Conservation (phyloP, 2,329 filamentous ascomycete genomes). For the Monosporascus cannonballus region DNA sequence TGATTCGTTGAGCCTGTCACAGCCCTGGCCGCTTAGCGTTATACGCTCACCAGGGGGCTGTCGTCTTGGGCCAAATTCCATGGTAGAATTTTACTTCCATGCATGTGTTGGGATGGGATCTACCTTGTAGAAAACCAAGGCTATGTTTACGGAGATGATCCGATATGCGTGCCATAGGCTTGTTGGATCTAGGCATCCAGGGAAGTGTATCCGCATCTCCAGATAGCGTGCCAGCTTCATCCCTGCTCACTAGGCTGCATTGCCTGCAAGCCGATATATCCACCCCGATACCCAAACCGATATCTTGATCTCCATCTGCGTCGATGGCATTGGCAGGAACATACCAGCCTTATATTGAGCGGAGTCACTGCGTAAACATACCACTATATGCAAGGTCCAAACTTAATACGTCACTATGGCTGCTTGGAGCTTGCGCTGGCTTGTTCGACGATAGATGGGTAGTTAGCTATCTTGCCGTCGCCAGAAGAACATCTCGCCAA, state of each 20-base stretch:
- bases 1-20: neutral
- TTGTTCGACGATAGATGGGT: constrained; percentile 60
- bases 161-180: no score
- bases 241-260: no score
- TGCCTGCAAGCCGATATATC: no score
- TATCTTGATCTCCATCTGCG: no score
- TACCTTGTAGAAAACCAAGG: neutral
- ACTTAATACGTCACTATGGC: neutral
- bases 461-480: constrained; percentile 65
- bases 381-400: no score
- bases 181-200: no score
- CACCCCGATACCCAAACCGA: no score
- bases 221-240: no score
- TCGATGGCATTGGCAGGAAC: no score
- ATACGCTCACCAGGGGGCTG: neutral
- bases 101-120: neutral
- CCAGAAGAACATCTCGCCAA: constrained; percentile 81
- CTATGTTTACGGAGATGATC: neutral
- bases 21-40: neutral
- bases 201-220: no score
- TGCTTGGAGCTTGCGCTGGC: constrained; percentile 49
- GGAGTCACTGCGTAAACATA: no score
- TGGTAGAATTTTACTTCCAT: neutral
- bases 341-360: no score
- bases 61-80: neutral